phyloP scores from a whole-genome alignment of 2,329 filamentous ascomycete species.

The Ophiocordyceps polyrhachis-furcata region DNA sequence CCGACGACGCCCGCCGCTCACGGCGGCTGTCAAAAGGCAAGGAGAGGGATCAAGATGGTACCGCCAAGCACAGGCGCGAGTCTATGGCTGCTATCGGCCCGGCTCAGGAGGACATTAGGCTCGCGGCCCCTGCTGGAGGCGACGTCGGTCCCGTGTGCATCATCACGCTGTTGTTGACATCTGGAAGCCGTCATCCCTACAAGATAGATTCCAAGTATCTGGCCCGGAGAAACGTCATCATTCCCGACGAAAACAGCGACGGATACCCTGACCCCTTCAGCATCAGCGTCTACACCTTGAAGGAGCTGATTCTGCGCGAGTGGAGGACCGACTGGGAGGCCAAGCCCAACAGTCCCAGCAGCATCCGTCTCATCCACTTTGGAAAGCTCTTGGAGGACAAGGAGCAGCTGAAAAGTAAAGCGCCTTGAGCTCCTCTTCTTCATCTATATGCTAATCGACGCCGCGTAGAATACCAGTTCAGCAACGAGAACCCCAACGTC shows the following conservation, averaged over 20 bases:
- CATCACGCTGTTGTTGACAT: slow-evolving; percentile 71
- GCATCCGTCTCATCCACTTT: slow-evolving; percentile 81
- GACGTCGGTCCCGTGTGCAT: slow-evolving; percentile 32
- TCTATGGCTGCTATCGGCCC: slow-evolving; percentile 23
- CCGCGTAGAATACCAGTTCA: slow-evolving; percentile 56
- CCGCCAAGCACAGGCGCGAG: slow-evolving; percentile 14
- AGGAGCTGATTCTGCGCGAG: slow-evolving; percentile 82
- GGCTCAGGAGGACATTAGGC: slow-evolving; percentile 22
- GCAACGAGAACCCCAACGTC: slow-evolving; percentile 56
- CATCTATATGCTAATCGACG: slow-evolving; percentile 1
- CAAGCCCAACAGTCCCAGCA: slow-evolving; percentile 68
- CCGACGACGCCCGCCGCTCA: slow-evolving; percentile 3
- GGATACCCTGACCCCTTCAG: slow-evolving; percentile 60
- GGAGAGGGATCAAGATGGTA: slow-evolving; percentile 11
- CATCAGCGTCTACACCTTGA: slow-evolving; percentile 84
- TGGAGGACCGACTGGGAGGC: slow-evolving; percentile 88
- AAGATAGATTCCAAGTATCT: slow-evolving; percentile 79
- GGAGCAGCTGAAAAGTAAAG: slow-evolving; percentile 60
- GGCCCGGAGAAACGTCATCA: slow-evolving; percentile 56
- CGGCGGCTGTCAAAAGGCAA: slow-evolving; percentile 13
- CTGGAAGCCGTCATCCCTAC: slow-evolving; percentile 71
- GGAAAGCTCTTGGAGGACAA: slow-evolving; percentile 85
- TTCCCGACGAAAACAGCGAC: slow-evolving; percentile 43
- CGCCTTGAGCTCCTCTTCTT: slow-evolving; percentile 1
- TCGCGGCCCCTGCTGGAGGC: slow-evolving; percentile 11